phyloP scores from a whole-genome alignment of 768 basidiomycete genomes.

The Boletales sp. region DNA sequence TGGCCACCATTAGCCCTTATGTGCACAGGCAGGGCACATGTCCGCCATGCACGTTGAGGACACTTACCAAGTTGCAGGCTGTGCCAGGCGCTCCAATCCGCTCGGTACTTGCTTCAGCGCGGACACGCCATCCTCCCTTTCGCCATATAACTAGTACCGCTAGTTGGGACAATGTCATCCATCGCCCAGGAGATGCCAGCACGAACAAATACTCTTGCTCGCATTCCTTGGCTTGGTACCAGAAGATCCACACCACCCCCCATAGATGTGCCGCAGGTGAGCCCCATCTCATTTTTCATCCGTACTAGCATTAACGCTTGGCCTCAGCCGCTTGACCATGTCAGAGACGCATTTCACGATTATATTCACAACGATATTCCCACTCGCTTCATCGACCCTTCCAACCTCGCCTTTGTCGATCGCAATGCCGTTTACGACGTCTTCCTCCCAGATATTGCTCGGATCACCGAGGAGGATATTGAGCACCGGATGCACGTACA shows the following conservation, averaged over 20 bases:
- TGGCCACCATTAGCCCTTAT: not conserved
- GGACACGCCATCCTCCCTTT: not conserved
- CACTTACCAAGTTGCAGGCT: not conserved
- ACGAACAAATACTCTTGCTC: not conserved
- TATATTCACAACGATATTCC: slow-evolving; percentile 28
- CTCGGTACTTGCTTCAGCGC: not conserved
- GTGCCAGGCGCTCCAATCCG: not conserved
- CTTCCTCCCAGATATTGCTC: slow-evolving; percentile 15
- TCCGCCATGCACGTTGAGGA: slow-evolving; percentile 1
- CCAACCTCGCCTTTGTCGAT: slow-evolving; percentile 19
- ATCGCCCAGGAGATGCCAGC: not conserved
- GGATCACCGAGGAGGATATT: slow-evolving; percentile 17
- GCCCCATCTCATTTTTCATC: not conserved
- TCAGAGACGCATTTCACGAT: slow-evolving; percentile 12
- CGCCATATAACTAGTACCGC: slow-evolving; percentile 4
- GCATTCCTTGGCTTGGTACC: slow-evolving; percentile 1
- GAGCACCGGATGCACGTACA: not conserved
- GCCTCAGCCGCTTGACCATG: not conserved
- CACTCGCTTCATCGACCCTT: slow-evolving; percentile 22
- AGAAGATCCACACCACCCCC: no score
- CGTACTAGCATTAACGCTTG: not conserved
- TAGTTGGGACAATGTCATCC: not conserved
- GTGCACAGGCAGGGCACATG: not conserved
- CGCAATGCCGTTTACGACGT: slow-evolving; percentile 16
- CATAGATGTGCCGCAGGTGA: not conserved